phyloP scores from a whole-genome alignment of 2,329 filamentous ascomycete genomes.

The Chalara sp. region DNA sequence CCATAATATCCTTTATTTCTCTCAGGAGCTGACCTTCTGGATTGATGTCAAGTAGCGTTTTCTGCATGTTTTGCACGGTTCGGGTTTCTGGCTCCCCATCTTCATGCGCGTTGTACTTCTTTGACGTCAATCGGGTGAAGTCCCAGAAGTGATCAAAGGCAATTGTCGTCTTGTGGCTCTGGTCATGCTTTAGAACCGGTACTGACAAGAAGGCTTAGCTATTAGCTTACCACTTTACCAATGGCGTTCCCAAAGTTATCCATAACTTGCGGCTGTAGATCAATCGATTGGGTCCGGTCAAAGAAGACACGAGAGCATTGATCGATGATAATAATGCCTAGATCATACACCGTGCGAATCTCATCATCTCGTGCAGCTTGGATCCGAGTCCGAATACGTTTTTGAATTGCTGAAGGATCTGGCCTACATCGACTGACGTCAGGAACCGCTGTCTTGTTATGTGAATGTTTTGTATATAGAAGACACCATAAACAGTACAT shows the following conservation, averaged over 20 bases:
- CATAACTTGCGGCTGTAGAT: not conserved
- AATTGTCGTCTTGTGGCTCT: not conserved
- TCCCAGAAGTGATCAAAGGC: not conserved
- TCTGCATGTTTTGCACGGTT: not conserved
- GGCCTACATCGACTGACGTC: conserved; percentile 3
- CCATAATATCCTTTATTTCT: conserved; percentile 37
- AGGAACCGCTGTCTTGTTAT: too few relatives aligned
- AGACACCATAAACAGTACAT: not conserved
- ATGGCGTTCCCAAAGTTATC: conserved; percentile 2
- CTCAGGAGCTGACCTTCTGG: conserved; percentile 32
- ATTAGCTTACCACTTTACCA: conserved; percentile 1
- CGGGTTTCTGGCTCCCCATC: not conserved
- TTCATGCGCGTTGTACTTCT: not conserved
- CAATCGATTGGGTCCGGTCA: not conserved
- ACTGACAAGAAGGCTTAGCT: too few relatives aligned
- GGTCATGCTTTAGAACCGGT: not conserved
- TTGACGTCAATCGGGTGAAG: not conserved
- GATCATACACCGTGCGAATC: conserved; percentile 30
- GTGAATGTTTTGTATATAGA: too few relatives aligned
- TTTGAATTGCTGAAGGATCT: conserved; percentile 33
- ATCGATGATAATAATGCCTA: conserved; percentile 32
- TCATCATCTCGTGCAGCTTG: conserved; percentile 16
- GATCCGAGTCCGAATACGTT: conserved; percentile 28
- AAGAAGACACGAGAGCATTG: conserved; percentile 33
- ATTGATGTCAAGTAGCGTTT: conserved; percentile 29